A percentile compares a stretch with the other conserved stretches of the same genome.
These are phyloP conservation scores for Pseudonitzschia pungens DNA, from an alignment of 108 stramenopile genomes.

Conservation along the genomic window DNA sequence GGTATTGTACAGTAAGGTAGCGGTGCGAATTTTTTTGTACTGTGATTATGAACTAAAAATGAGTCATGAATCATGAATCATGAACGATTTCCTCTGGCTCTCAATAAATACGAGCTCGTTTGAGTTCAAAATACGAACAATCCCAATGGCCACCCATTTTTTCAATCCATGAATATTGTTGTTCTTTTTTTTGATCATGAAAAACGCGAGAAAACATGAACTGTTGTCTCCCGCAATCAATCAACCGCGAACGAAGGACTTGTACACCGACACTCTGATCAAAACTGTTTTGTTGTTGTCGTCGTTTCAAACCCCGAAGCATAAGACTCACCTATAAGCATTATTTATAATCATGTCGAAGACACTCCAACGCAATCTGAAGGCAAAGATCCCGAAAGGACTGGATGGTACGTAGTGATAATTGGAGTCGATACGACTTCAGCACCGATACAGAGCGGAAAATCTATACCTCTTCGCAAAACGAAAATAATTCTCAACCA, in stretches of 20 bases:
- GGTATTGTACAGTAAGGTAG: no score
- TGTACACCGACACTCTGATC: no score
- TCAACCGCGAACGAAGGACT: no score
- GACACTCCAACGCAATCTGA: conserved; percentile 62
- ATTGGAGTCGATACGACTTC: not conserved
- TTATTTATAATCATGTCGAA: conserved; percentile 56
- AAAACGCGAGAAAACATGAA: no score
- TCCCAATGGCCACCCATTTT: not conserved
- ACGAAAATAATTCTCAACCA: not conserved
- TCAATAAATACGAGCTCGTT: no score
- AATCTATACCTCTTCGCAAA: not conserved
- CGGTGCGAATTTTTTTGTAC: no score
- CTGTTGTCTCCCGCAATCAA: no score
- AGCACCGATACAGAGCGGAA: not conserved
- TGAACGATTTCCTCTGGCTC: no score
- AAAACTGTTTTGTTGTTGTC: no score
- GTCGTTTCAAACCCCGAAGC: not conserved
- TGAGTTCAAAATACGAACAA: not conserved
- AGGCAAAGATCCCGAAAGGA: conserved; percentile 63
- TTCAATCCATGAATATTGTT: not conserved
- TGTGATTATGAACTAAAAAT: no score
- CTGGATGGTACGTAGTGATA: conserved; percentile 51
- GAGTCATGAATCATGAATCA: no score
- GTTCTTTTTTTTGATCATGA: no score
- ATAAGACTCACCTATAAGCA: not conserved